phyloP scores from a whole-genome alignment of 2,329 filamentous ascomycete species.

The Diaporthe destruens region DNA sequence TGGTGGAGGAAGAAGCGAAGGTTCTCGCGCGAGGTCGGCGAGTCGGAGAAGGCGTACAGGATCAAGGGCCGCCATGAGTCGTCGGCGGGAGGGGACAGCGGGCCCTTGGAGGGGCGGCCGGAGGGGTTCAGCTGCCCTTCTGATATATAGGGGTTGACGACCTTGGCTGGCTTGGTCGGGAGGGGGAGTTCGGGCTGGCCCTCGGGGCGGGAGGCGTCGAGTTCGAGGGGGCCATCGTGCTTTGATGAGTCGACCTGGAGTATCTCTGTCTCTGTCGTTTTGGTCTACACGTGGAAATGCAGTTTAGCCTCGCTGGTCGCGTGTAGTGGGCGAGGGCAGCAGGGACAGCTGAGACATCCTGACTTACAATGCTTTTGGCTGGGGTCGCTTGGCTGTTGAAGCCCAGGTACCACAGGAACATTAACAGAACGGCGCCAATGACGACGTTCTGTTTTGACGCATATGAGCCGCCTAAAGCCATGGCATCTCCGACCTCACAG shows the following conservation, averaged over 20 bases:
- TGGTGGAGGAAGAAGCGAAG: conserved; percentile 53
- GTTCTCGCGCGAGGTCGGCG: conserved; percentile 50
- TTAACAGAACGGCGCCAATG: conserved; percentile 37
- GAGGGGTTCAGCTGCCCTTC: conserved; percentile 41
- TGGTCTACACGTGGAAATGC: background rate
- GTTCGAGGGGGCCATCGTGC: conserved; percentile 24
- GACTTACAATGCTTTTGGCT: conserved; percentile 33
- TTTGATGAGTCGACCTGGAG: conserved; percentile 24
- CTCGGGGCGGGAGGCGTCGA: conserved; percentile 11
- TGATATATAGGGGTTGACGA: conserved; percentile 40
- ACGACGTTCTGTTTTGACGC: conserved; percentile 41
- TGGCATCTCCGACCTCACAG: conserved; percentile 33
- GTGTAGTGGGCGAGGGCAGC: background rate
- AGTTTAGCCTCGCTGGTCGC: background rate
- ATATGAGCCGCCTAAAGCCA: conserved; percentile 39
- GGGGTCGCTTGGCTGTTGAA: conserved; percentile 29
- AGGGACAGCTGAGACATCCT: background rate
- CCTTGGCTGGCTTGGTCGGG: conserved; percentile 26
- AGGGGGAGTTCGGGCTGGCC: conserved; percentile 4
- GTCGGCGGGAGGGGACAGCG: conserved; percentile 41
- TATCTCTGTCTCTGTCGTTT: conserved; percentile 14
- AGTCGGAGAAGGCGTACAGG: conserved; percentile 54
- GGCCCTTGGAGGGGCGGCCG: conserved; percentile 37
- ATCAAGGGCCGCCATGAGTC: conserved; percentile 47
- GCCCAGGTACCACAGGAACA: conserved; percentile 37